phyloP scores from a whole-genome alignment of 495 filamentous ascomycete genomes.

The Aspergillus asperescens region DNA sequence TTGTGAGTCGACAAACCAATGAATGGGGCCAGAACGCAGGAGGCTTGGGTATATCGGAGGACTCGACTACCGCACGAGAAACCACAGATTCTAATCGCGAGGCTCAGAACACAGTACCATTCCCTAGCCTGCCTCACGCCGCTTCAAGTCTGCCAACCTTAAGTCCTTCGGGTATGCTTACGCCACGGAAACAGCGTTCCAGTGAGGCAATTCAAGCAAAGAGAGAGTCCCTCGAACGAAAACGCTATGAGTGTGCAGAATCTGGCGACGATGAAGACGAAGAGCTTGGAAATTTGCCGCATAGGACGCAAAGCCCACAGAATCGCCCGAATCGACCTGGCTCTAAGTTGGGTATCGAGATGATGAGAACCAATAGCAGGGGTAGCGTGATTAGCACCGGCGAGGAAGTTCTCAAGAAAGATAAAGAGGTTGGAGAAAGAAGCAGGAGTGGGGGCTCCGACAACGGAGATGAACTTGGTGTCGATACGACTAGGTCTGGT shows the following conservation, averaged over 20 bases:
- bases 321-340: constrained; percentile 47
- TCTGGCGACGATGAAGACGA: constrained; percentile 93
- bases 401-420: constrained; percentile 40
- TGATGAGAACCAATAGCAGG: constrained; percentile 92
- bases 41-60: constrained; percentile 63
- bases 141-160: constrained; percentile 64
- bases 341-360: constrained; percentile 85
- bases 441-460: constrained; percentile 22
- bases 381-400: constrained; percentile 66
- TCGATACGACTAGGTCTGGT: constrained; percentile 24
- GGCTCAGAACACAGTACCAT: constrained; percentile 28
- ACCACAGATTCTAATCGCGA: constrained; percentile 27
- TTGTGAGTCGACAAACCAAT: constrained; percentile 64
- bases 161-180: constrained; percentile 41
- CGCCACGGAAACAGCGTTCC: constrained; percentile 64
- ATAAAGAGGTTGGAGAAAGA: constrained; percentile 31
- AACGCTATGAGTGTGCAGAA: constrained; percentile 71
- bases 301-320: constrained; percentile 55
- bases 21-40: constrained; percentile 67
- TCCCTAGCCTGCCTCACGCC: constrained; percentile 55
- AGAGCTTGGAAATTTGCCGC: constrained; percentile 61
- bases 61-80: constrained; percentile 22
- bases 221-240: constrained; percentile 68
- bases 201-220: constrained; percentile 72
- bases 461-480: constrained; percentile 21